Conservation (phyloP, 345 rosid genomes). For the Citrus australasica region DNA sequence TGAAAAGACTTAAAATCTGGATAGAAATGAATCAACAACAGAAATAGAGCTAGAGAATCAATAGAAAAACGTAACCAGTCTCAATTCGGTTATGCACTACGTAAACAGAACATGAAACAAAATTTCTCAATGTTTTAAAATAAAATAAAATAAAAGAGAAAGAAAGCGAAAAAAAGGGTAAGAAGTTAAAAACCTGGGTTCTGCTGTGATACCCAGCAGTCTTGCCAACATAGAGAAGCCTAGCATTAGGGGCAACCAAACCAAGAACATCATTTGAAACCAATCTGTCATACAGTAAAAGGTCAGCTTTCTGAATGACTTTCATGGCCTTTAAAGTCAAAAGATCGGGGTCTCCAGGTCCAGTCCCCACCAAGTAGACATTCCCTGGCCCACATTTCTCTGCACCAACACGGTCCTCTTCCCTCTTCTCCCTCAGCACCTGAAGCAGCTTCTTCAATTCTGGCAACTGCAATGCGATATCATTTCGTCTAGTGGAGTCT, state of each 20-base stretch:
- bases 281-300: slow-evolving; percentile 88
- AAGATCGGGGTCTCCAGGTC: slow-evolving; percentile 96
- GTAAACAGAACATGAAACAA: not conserved
- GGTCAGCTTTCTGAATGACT: slow-evolving; percentile 75
- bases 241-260: slow-evolving; percentile 71
- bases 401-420: slow-evolving; percentile 14
- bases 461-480: slow-evolving; percentile 88
- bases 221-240: slow-evolving; percentile 93
- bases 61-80: not conserved
- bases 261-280: slow-evolving; percentile 90
- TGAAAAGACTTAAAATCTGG: not conserved
- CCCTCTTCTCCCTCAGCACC: slow-evolving; percentile 71
- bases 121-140: too few relatives aligned
- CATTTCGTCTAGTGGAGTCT: slow-evolving; percentile 55
- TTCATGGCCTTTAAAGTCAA: slow-evolving; percentile 82
- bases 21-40: not conserved
- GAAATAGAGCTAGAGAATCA: not conserved
- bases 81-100: not conserved
- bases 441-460: slow-evolving; percentile 78
- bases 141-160: not conserved
- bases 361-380: slow-evolving; percentile 91
- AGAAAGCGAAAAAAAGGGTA: not conserved
- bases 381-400: slow-evolving; percentile 63
- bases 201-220: slow-evolving; percentile 98
- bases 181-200: slow-evolving; percentile 61